These are phyloP conservation scores for Haplosporangium gracile DNA, from an alignment of 192 early-diverging fungal genomes.

Conservation along the genomic window DNA sequence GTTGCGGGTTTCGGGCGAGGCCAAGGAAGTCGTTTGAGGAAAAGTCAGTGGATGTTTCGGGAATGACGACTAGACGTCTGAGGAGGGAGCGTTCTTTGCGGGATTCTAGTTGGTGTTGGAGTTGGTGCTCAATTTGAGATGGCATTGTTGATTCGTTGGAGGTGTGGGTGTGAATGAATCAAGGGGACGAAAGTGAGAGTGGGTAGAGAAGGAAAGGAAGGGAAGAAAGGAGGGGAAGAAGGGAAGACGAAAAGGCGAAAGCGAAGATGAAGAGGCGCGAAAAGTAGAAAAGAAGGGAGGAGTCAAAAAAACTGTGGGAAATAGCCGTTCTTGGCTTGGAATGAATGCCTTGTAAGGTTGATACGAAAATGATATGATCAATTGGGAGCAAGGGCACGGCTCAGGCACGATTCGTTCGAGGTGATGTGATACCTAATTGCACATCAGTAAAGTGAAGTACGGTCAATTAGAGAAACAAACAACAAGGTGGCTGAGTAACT, in stretches of 20 bases:
- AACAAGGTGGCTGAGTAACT: conserved; percentile 2
- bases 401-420: not conserved
- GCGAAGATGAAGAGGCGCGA: not conserved
- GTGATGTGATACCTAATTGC: not conserved
- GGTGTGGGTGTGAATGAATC: not conserved
- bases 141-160: conserved; percentile 3
- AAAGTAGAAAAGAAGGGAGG: not conserved
- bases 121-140: conserved; percentile 53
- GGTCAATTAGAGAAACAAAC: conserved; percentile 10
- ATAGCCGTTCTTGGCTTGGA: not conserved
- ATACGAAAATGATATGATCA: not conserved
- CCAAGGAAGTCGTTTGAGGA: conserved; percentile 89
- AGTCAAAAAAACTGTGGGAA: not conserved
- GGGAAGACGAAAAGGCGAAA: not conserved
- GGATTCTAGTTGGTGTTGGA: conserved; percentile 43
- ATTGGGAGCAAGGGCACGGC: not conserved
- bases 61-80: conserved; percentile 62
- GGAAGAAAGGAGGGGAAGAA: not conserved
- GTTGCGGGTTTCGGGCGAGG: conserved; percentile 64
- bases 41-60: conserved; percentile 70
- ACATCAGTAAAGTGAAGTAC: not conserved
- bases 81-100: conserved; percentile 49
- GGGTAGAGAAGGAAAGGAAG: not conserved
- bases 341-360: not conserved
- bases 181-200: not conserved